These are phyloP conservation scores for Trametes hirsuta DNA, from an alignment of 1,284 basidiomycete genomes.

Conservation along the genomic window DNA sequence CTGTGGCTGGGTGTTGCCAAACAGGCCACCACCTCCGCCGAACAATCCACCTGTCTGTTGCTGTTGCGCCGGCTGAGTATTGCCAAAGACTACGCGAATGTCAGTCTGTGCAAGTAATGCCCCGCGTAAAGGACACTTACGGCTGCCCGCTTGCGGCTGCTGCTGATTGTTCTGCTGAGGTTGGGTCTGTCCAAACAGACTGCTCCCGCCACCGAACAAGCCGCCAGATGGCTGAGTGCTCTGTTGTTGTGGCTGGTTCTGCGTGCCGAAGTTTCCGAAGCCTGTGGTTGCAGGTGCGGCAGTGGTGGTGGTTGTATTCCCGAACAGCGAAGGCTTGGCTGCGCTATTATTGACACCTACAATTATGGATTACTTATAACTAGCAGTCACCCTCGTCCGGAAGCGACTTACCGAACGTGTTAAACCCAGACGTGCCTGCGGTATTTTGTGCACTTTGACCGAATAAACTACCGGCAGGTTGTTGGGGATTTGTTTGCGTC, in stretches of 20 bases:
- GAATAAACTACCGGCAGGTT: conserved; percentile 39
- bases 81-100: conserved; percentile 28
- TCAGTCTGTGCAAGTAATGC: not conserved
- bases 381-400: not conserved
- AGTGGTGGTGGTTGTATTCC: conserved; percentile 24
- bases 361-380: not conserved
- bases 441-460: conserved; percentile 44
- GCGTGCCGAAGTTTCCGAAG: conserved; percentile 38
- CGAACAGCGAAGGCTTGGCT: conserved; percentile 46
- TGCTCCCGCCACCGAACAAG: conserved; percentile 40
- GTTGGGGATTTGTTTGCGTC: conserved; percentile 12
- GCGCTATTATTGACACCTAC: conserved; percentile 30
- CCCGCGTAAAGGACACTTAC: conserved; percentile 19
- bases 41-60: conserved; percentile 10
- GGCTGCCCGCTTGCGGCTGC: conserved; percentile 17
- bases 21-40: not conserved
- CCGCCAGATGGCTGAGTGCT: conserved; percentile 35
- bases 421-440: conserved; percentile 42
- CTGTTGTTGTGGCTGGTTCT: conserved; percentile 32
- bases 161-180: conserved; percentile 34
- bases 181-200: conserved; percentile 46
- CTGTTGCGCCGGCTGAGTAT: conserved; percentile 25
- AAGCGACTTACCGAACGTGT: conserved; percentile 41
- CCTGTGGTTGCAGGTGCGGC: conserved; percentile 22
- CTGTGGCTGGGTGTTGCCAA: not conserved